Evolutionary conservation across 768 basidiomycete genomes (phyloP), one percentile per base, ranked within the genome.

Genomic region (Galerina marginata): DNA sequence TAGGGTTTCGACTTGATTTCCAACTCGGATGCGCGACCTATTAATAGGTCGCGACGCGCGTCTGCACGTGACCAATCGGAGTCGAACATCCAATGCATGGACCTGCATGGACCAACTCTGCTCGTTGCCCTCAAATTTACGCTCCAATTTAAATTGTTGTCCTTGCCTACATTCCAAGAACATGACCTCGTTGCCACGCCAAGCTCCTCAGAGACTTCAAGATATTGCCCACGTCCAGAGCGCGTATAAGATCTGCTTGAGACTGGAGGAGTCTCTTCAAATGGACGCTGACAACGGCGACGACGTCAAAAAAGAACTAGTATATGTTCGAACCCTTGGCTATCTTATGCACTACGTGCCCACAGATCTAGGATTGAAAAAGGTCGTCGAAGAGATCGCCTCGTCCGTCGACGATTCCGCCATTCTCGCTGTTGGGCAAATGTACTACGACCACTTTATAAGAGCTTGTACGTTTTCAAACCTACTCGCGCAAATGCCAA

Each of bases 361-460:
- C 7, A 60, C 54, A 33, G 56, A 63, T 38, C 48, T 9, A 38
- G 68, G 62, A 37, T 50, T 65, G 51, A 56, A 45, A 42, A 52
- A 42, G 1, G 49, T 71, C 20, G 61, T 64, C 44, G 16, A 39
- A 12, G 66, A 70, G 44, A 66, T 70, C 23, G 12, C 3, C 42
- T 64, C 60, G 12, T 43, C 36, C 54, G 36, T 20, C 16, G 50
- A 46, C 37, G 61, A 64, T 47, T 25, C 12, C 10, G 61, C 56
- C 23, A 16, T 71, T 55, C 60, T 67, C 46, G 40, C 55, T 15
- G 40, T 67, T 58, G 71, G 70, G 51, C 59, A 69, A 46, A 60
- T 67, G 63, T 72, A 73, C 60, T 65, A 60, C 44, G 63, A 72
- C 59, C 67, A 72, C 51, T 69, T 60, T 67, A 66, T 72, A 45